phyloP scores from a whole-genome alignment of 768 basidiomycete species.

The Tephrocybe rancida region DNA sequence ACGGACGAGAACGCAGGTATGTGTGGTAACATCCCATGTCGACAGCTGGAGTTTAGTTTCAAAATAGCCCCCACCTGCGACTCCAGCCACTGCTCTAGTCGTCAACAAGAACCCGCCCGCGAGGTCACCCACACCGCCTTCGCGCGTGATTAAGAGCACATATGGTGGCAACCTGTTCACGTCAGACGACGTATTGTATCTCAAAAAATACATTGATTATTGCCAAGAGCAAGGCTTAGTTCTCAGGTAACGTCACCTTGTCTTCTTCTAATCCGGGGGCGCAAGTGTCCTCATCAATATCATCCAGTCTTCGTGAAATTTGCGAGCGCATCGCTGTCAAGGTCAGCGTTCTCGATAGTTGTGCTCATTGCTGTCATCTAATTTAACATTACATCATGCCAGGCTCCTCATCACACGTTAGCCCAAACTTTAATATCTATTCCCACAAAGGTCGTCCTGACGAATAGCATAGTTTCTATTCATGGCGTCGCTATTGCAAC shows the following conservation, averaged over 20 bases:
- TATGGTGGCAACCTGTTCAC: conserved; percentile 91
- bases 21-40: conserved; percentile 4
- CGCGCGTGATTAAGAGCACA: conserved; percentile 83
- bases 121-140: conserved; percentile 83
- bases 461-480: conserved; percentile 67
- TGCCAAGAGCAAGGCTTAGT: conserved; percentile 88
- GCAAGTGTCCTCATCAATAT: conserved; percentile 2
- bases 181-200: conserved; percentile 77
- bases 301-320: conserved; percentile 70
- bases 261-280: neutral
- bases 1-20: conserved; percentile 59
- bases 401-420: conserved; percentile 91
- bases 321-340: conserved; percentile 87
- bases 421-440: conserved; percentile 18
- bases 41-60: neutral
- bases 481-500: conserved; percentile 91
- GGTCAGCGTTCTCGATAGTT: conserved; percentile 35
- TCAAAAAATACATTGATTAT: conserved; percentile 89
- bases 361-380: neutral
- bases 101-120: conserved; percentile 68
- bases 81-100: conserved; percentile 68
- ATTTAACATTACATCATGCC: neutral
- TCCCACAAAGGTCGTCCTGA: neutral
- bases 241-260: conserved; percentile 51
- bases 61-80: conserved; percentile 60